Evolutionary conservation across 2,329 filamentous ascomycete species (phyloP).

Genomic region (Aureobasidium subglaciale): DNA sequence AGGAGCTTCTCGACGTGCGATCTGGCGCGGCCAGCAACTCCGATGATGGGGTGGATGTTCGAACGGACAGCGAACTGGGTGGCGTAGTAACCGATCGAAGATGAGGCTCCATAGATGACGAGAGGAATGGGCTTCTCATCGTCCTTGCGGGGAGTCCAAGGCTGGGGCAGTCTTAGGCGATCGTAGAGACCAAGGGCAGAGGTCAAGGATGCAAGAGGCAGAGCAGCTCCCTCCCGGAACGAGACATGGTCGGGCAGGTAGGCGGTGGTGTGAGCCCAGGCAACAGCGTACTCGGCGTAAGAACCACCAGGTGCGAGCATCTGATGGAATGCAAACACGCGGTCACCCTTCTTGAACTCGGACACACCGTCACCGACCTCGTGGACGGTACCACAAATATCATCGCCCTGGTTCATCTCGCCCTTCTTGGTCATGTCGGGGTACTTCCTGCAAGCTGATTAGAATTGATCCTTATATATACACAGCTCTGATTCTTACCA

Average conservation of each 20-base stretch:
- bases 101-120: constrained; percentile 36
- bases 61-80: constrained; percentile 34
- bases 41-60: constrained; percentile 38
- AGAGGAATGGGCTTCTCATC: constrained; percentile 22
- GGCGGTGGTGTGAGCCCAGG: constrained; percentile 50
- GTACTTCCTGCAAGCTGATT: constrained; percentile 17
- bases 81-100: constrained; percentile 35
- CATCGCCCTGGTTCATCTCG: constrained; percentile 27
- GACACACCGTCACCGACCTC: constrained; percentile 48
- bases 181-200: constrained; percentile 40
- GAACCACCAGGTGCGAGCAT: constrained; percentile 47
- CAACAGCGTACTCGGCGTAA: constrained; percentile 57
- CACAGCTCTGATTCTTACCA: neutral
- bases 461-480: neutral
- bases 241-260: constrained; percentile 43
- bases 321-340: constrained; percentile 49
- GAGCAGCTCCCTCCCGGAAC: constrained; percentile 45
- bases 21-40: constrained; percentile 34
- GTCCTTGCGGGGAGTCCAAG: constrained; percentile 29
- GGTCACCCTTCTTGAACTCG: constrained; percentile 52
- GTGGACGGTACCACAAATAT: constrained; percentile 40
- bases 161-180: constrained; percentile 36
- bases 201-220: constrained; percentile 42
- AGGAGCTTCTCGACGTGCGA: constrained; percentile 32
- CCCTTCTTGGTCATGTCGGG: constrained; percentile 19